Evolutionary conservation across 345 rosid genomes (phyloP).

Genomic region (Dovyalis caffra): DNA sequence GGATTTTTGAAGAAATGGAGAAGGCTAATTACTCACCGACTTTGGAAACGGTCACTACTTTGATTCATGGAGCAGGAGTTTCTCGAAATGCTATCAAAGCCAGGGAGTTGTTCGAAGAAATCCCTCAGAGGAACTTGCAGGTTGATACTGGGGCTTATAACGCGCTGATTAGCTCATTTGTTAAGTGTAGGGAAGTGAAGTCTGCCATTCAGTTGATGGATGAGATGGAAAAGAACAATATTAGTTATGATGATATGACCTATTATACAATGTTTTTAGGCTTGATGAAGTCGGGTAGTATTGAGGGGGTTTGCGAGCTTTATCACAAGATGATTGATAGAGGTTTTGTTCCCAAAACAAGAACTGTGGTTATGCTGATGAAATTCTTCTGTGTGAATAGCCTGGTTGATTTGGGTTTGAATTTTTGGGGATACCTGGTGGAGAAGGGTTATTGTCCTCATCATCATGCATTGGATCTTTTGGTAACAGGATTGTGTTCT

Average conservation of each 20-base stretch:
- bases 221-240: constrained; percentile 65
- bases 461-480: constrained; percentile 69
- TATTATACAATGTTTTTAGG: constrained; percentile 70
- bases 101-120: constrained; percentile 66
- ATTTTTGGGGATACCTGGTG: constrained; percentile 59
- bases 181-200: constrained; percentile 46
- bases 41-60: constrained; percentile 67
- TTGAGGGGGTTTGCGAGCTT: constrained; percentile 49
- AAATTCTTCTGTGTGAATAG: constrained; percentile 62
- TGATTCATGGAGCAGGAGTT: constrained; percentile 82
- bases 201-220: constrained; percentile 60
- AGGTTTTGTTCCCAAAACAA: constrained; percentile 60
- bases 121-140: constrained; percentile 42
- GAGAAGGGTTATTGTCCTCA: constrained; percentile 79
- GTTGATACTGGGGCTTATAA: constrained; percentile 73
- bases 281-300: constrained; percentile 54
- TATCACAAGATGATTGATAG: constrained; percentile 52
- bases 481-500: constrained; percentile 70
- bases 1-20: constrained; percentile 77
- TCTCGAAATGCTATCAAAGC: constrained; percentile 54
- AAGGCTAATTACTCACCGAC: constrained; percentile 35
- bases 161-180: constrained; percentile 62
- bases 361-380: constrained; percentile 80
- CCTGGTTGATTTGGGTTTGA: constrained; percentile 53
- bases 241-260: constrained; percentile 57